A percentile compares a stretch with the other conserved stretches of the same genome.
Conservation (phyloP, 163 green algal species). For the Picocystis sp. region DNA sequence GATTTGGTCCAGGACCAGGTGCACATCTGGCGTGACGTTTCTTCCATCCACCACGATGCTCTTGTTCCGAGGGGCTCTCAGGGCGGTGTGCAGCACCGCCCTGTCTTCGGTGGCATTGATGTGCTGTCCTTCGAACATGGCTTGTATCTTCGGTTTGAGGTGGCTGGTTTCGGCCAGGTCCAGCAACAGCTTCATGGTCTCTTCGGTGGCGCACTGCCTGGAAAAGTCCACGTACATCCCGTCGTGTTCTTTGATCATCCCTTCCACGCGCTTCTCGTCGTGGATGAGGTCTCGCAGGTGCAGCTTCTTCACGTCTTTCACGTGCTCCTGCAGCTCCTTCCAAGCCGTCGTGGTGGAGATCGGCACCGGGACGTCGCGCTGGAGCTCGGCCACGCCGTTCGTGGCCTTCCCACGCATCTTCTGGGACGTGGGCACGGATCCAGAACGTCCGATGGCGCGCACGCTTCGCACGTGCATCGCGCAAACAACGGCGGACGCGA, state of each 20-base stretch:
- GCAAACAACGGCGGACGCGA: too few species aligned
- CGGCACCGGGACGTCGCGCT: not conserved
- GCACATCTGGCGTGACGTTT: conserved; percentile 90
- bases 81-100: conserved; percentile 86
- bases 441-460: too few species aligned
- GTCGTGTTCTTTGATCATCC: conserved; percentile 64
- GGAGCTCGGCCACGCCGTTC: too few species aligned
- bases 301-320: conserved; percentile 56
- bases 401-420: too few species aligned
- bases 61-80: conserved; percentile 61
- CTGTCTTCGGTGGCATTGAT: conserved; percentile 96
- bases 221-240: conserved; percentile 80
- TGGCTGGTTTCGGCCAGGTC: conserved; percentile 16
- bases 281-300: conserved; percentile 69
- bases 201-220: conserved; percentile 68
- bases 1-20: conserved; percentile 96
- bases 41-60: conserved; percentile 60
- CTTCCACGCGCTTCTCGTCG: conserved; percentile 49
- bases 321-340: conserved; percentile 63
- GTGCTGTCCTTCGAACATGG: conserved; percentile 86
- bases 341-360: conserved; percentile 56
- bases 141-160: conserved; percentile 76
- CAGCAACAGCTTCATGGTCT: conserved; percentile 64
- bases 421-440: too few species aligned
- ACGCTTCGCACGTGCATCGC: too few species aligned